Evolutionary conservation across 441 rosid species (phyloP).

Genomic region (Mallotus repandus): DNA sequence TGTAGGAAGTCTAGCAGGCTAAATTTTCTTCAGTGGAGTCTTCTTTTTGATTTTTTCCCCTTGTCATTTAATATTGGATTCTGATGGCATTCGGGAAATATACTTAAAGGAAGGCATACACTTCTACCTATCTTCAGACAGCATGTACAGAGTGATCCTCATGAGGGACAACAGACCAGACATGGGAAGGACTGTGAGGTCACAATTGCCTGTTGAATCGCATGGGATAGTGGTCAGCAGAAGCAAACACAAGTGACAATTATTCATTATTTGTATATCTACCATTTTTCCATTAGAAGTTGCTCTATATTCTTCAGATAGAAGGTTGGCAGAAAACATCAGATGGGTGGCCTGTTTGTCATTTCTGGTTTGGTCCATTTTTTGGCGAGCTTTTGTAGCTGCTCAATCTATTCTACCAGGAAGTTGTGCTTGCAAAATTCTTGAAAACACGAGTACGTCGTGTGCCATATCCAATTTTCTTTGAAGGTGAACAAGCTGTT

Average conservation of each 20-base stretch:
- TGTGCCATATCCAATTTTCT: too few relatives aligned
- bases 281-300: neutral
- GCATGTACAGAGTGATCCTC: constrained; percentile 42
- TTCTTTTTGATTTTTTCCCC: constrained; percentile 16
- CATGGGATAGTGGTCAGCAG: constrained; percentile 4
- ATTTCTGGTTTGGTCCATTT: constrained; percentile 1
- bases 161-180: constrained; percentile 17
- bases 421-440: too few relatives aligned
- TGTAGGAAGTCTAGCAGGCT: constrained; percentile 28
- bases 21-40: constrained; percentile 22
- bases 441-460: too few relatives aligned
- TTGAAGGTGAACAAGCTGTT: too few relatives aligned
- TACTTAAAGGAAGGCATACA: constrained; percentile 23
- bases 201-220: neutral
- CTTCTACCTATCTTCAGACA: constrained; percentile 21
- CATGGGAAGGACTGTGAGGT: constrained; percentile 2
- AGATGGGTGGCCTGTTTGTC: constrained; percentile 2
- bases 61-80: constrained; percentile 20
- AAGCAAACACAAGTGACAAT: constrained; percentile 1
- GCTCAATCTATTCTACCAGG: too few relatives aligned
- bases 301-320: neutral
- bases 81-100: constrained; percentile 25
- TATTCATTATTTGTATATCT: constrained; percentile 21
- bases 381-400: too few relatives aligned
- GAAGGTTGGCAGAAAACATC: constrained; percentile 1